Evolutionary conservation across 345 rosid species (phyloP), one percentile per base, ranked within the genome.

Genomic region (Odontarrhena argentea): DNA sequence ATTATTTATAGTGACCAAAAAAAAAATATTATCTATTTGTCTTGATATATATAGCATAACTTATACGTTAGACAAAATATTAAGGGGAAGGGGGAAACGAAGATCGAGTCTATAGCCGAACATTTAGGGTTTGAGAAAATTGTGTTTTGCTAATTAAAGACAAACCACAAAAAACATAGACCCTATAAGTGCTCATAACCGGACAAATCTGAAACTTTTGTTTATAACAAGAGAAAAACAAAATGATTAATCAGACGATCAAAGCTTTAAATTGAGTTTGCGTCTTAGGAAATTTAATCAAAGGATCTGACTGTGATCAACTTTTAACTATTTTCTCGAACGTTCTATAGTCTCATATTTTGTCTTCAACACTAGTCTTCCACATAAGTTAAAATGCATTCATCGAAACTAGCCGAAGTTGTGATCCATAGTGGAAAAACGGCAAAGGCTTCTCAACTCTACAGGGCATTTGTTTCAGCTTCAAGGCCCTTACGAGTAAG

Each of bases 401-500:
- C 66, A 7, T 55, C 70, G 49, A 74, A 63, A 63, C 49, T 74
- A 42, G 65, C 69, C 1, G 38, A 68, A 40, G 60, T 74, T 47
- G 4, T 74, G 45, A 61, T 74, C 18, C 32, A 18, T 12, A 62
- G 43, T 40, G 55, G 69, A 25, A 68, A 68, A 68, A 32, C 65
- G 41, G 65, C 57, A 68, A 62, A 74, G 42, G 41, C 65, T 74
- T 14, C 63, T 48, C 36, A 48, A 26, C 52, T 37, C 11, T 24
- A 10, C 7, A 68, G 66, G 50, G 43, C 74, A 34, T 68, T 74
- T 18, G 74, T 74, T 56, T 61, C 78, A 47, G 70, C 78, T 8
- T 22, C 78, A 55, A 68, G 74, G 14, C 78, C 78, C 44, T 68
- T 74, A 62, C 70, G 49, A 65, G 78, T 68, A 63, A 68, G 58